Base-by-base conservation (phyloP, 306 rosid species). In the Gastrolobium villosum region DNA sequence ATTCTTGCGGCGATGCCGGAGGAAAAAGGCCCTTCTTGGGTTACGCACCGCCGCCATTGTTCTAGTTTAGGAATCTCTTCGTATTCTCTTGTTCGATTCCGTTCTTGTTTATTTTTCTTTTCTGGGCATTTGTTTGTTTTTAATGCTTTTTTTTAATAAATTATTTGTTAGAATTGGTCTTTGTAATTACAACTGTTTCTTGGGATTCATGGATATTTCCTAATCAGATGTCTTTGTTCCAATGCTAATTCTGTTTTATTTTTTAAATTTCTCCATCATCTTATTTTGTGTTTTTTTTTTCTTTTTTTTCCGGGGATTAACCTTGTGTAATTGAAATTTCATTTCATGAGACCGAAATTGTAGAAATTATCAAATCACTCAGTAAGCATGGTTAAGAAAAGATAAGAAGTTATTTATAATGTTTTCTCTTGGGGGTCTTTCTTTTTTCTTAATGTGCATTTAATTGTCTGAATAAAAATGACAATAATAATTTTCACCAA, bases 21-120 rank as follows among this genome's bases (percentile, higher is more conserved):
- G 73, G 46, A 3, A 70, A 86, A 44, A 40, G 52, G 7, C 88
- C 88, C 41, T 78, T 85, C 76, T 69, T 82, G 72, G 69, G 76
- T 49, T 66, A 64, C 2, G 79, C 84, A 0, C 79, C 86, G 14
- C 59, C 80, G 7, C 80, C 83, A 3, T 20, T 52, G 0, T 74
- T 48, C 45, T 72, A 76, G 64, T 39, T 4, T 14, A 35, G 40
- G 44, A 5, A 1, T 7, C 10, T 61, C 1, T 59, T 2, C 6
- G 1, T 56, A 15, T 13, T 34, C 4, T 34, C 37, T 15, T 64
- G 31, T 8, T 61, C 34, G 14, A 32, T 26, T 34, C 13, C 26
- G 2, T 67, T 59, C n/a, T 46, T 7, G 54, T 20, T 60, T 26
- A 4, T 26, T 50, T 20, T 20, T 31, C 26, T 20, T 15, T 41